Base-by-base conservation (phyloP, 805 yeast genomes). In the Cyberlindnera maclurae region DNA sequence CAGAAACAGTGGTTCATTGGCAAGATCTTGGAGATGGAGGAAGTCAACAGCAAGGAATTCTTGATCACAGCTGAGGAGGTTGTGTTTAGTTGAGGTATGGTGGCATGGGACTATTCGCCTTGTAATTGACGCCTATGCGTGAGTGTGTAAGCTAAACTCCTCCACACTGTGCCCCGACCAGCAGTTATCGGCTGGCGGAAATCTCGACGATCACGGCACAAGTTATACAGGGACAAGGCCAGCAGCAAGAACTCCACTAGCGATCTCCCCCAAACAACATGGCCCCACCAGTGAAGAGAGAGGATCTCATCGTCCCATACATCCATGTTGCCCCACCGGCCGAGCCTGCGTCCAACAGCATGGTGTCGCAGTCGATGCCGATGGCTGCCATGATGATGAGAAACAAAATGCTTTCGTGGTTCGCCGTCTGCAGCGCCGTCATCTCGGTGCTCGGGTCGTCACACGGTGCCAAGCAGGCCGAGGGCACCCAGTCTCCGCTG, bases 1-100 rank as follows among this genome's bases (percentile, higher is more conserved):
- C 67, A 62, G 26, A 74, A 80, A 38, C 96, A 89, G 47, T 90
- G 96, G 90, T 69, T 89, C 52, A 79, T 90, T 26, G 95, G 84
- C 0, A 65, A 82, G 37, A 77, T 89, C 12, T 50, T 65, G 9
- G 60, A 58, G n/a, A 71, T 89, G 34, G 77, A 75, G 41, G 45
- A 44, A 28, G 38, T 41, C 24, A 48, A 44, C 26, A 40, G 31
- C 10, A 46, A 44, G 29, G 57, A 51, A 22, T 53, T 26, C 31
- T 15, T 42, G 22, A 42, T 54, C 15, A 44, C 48, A 9, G 47
- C 58, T 6, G 52, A 53, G 28, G 54, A 47, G 22, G 41, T 38
- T 18, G 29, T 24, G 16, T 30, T 32, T n/a, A n/a, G 16, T 29
- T 35, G 16, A 24, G 27, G 12, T n/a, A n/a, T n/a, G n/a, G n/a